These are phyloP conservation scores for Leccinum barrowsii DNA, from an alignment of 768 basidiomycete species.

Conservation along the genomic window DNA sequence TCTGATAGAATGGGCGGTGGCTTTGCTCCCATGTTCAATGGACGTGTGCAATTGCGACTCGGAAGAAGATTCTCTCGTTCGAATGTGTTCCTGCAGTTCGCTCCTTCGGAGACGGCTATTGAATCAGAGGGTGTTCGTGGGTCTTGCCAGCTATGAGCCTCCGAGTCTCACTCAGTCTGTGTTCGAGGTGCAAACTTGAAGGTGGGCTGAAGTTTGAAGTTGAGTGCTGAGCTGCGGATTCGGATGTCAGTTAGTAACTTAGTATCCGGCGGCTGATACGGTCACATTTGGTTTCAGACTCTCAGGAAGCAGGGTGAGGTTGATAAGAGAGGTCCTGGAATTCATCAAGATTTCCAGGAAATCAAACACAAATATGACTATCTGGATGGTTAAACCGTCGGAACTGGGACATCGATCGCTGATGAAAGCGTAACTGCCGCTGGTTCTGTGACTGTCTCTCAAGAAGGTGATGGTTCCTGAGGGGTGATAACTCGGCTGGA, in stretches of 20 bases:
- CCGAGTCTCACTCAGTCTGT: conserved; percentile 32
- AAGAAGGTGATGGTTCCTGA: too few relatives aligned
- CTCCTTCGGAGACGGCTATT: conserved; percentile 5
- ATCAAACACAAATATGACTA: too few relatives aligned
- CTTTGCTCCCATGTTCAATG: conserved; percentile 7
- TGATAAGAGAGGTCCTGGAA: conserved; percentile 74
- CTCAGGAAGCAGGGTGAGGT: conserved; percentile 27
- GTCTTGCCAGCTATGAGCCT: conserved; percentile 14
- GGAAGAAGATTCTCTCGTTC: conserved; percentile 6
- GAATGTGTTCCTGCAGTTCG: conserved; percentile 11
- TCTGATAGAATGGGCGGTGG: neutral
- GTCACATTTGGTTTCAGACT: neutral
- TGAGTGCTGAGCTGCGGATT: conserved; percentile 19
- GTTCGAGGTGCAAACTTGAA: conserved; percentile 30
- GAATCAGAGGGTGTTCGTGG: conserved; percentile 11
- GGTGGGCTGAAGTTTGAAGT: conserved; percentile 31
- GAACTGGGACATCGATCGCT: too few relatives aligned
- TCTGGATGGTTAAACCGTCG: conserved; percentile 34
- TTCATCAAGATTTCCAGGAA: conserved; percentile 46
- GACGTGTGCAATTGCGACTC: conserved; percentile 6
- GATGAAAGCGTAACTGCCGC: too few relatives aligned
- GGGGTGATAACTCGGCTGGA: too few relatives aligned
- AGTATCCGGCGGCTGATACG: conserved; percentile 18
- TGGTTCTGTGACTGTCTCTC: too few relatives aligned
- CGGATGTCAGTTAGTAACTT: conserved; percentile 26